Percentiles rank a stretch among this genome's conserved stretches.
These are phyloP conservation scores for Neocallimastix lanati DNA, from an alignment of 192 early-diverging fungal species.

Conservation along the genomic window DNA sequence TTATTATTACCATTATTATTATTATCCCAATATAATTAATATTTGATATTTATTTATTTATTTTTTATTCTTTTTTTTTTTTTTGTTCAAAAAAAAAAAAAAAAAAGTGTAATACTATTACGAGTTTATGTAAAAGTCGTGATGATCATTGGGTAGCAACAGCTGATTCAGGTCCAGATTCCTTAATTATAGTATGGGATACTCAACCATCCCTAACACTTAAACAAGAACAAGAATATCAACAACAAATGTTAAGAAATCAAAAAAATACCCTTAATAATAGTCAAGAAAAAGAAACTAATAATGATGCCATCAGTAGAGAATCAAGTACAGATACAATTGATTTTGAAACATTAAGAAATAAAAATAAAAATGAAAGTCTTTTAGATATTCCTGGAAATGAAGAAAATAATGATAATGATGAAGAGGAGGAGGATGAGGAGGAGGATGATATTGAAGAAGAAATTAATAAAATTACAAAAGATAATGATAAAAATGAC, in stretches of 20 bases:
- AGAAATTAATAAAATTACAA: not conserved
- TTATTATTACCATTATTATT: no score
- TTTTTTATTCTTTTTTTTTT: no score
- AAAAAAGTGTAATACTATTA: constrained; percentile 22
- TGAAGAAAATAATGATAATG: not conserved
- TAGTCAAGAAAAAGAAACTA: not conserved
- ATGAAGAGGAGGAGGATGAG: not conserved
- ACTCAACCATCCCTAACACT: constrained; percentile 3
- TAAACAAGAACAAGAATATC: not conserved
- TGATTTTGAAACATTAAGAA: not conserved
- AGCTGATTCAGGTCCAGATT: constrained; percentile 23
- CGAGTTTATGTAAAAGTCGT: constrained; percentile 11
- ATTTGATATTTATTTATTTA: no score
- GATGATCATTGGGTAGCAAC: constrained; percentile 27
- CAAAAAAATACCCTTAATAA: not conserved
- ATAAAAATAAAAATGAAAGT: not conserved
- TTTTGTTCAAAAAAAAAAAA: no score
- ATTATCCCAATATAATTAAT: no score
- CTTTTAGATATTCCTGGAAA: not conserved
- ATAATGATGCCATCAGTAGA: not conserved
- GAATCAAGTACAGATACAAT: not conserved
- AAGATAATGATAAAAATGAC: not conserved
- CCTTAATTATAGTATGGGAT: constrained; percentile 38
- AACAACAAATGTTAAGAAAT: constrained; percentile 2
- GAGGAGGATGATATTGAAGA: not conserved